Conservation (phyloP, 2,329 filamentous ascomycete species). For the Biscogniauxia mediterranea region DNA sequence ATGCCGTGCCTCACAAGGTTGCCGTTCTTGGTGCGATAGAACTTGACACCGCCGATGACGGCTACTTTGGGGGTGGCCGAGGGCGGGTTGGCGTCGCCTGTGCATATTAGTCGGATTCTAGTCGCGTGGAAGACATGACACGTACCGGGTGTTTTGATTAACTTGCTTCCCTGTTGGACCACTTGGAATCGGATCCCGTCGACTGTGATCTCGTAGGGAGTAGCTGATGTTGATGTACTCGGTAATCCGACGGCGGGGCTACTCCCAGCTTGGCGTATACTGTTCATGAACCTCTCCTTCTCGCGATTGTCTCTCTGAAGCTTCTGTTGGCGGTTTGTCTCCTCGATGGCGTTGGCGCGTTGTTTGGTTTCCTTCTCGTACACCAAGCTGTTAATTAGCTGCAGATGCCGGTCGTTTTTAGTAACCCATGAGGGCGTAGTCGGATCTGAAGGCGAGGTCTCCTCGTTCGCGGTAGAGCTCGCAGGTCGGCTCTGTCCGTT, state of each 20-base stretch:
- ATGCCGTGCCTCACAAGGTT: constrained; percentile 79
- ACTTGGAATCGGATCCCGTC: constrained; percentile 74
- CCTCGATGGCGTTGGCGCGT: constrained; percentile 68
- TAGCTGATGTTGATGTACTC: constrained; percentile 33
- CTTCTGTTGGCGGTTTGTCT: constrained; percentile 60
- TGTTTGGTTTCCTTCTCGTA: constrained; percentile 72
- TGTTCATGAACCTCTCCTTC: constrained; percentile 52
- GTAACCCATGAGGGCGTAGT: constrained; percentile 60
- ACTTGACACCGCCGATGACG: constrained; percentile 73
- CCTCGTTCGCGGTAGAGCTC: constrained; percentile 22
- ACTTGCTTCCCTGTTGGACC: constrained; percentile 75
- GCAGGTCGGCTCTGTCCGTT: constrained; percentile 27
- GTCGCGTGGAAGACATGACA: constrained; percentile 16
- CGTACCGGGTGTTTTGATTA: constrained; percentile 72
- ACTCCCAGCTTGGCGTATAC: constrained; percentile 39
- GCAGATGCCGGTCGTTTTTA: constrained; percentile 73
- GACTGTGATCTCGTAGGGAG: constrained; percentile 62
- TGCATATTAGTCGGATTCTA: constrained; percentile 19
- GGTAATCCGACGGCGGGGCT: constrained; percentile 22
- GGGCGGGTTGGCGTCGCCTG: constrained; percentile 59
- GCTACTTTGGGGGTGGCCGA: constrained; percentile 73
- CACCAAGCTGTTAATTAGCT: constrained; percentile 77
- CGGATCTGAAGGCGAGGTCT: constrained; percentile 34
- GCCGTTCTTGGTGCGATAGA: constrained; percentile 82
- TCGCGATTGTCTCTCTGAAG: constrained; percentile 55